phyloP scores from a whole-genome alignment of 176 grass and related monocot species.

The Elaeis guineensis region DNA sequence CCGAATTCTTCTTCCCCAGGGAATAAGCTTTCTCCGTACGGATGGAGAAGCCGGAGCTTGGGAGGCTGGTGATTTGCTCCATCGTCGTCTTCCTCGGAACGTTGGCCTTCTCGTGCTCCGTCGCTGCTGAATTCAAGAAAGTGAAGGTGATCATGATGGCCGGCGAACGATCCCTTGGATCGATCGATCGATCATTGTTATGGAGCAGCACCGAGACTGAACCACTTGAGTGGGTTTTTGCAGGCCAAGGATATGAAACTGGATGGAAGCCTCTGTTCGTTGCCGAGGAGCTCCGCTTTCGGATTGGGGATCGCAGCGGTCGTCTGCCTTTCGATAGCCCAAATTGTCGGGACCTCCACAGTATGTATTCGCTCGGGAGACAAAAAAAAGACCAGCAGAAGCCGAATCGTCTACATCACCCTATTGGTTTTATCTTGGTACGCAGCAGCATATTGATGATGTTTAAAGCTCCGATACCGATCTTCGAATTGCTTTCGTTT shows the following conservation, averaged over 20 bases:
- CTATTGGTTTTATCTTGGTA: slow-evolving; percentile 67
- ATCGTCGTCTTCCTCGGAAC: slow-evolving; percentile 37
- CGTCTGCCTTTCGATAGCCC: slow-evolving; percentile 54
- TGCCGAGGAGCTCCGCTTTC: slow-evolving; percentile 63
- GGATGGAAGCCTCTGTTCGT: slow-evolving; percentile 84
- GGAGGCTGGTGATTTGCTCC: slow-evolving; percentile 34
- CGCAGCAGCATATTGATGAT: neutral
- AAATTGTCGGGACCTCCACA: slow-evolving; percentile 60
- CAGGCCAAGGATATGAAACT: slow-evolving; percentile 67
- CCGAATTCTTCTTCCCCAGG: too few species aligned
- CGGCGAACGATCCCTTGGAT: too few species aligned
- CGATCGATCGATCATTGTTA: too few species aligned
- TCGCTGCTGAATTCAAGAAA: slow-evolving; percentile 83
- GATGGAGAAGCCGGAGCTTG: slow-evolving; percentile 26
- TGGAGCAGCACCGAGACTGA: too few species aligned
- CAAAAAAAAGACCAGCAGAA: slow-evolving; percentile 2
- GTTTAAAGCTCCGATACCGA: too few species aligned
- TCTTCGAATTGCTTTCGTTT: too few species aligned
- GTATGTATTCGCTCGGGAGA: slow-evolving; percentile 11
- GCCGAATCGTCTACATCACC: slow-evolving; percentile 24
- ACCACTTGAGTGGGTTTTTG: neutral
- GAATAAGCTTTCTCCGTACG: too few species aligned
- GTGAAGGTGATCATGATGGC: slow-evolving; percentile 45
- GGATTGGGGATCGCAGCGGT: slow-evolving; percentile 64
- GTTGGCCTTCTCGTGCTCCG: slow-evolving; percentile 69